A percentile compares a stretch with the other conserved stretches of the same genome.
These are phyloP conservation scores for Endocarpon pusillum DNA, from an alignment of 495 filamentous ascomycete genomes.

Conservation along the genomic window DNA sequence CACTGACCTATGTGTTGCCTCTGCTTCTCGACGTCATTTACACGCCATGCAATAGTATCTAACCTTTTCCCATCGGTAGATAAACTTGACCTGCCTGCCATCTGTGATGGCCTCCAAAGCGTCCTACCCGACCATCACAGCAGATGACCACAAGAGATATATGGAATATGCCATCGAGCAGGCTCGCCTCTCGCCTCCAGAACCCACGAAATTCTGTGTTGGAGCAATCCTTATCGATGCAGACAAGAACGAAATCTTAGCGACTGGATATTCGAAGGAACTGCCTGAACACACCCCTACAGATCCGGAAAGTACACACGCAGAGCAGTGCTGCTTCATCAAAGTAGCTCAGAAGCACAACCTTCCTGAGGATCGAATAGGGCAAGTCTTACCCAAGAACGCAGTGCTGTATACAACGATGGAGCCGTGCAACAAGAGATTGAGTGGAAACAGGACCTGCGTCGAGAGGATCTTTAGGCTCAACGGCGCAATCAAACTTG, in stretches of 20 bases:
- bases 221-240: constrained; percentile 17
- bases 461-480: constrained; percentile 16
- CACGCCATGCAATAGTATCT: no score
- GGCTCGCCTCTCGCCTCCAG: constrained; percentile 15
- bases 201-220: constrained; percentile 18
- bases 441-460: constrained; percentile 17
- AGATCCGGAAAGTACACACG: constrained; percentile 24
- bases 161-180: constrained; percentile 15
- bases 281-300: constrained; percentile 16
- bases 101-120: constrained; percentile 3
- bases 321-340: constrained; percentile 32
- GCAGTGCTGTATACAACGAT: constrained; percentile 21
- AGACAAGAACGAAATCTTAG: constrained; percentile 10
- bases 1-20: no score
- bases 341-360: constrained; percentile 24
- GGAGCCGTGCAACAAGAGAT: constrained; percentile 20
- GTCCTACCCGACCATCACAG: constrained; percentile 6
- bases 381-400: constrained; percentile 20
- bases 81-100: neutral
- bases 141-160: constrained; percentile 14
- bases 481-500: constrained; percentile 12
- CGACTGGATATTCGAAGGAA: constrained; percentile 19
- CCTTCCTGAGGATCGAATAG: constrained; percentile 21
- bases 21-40: no score
- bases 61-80: no score